Base-by-base conservation (phyloP, 139 green algal genomes). In the Coelastrella sp. region DNA sequence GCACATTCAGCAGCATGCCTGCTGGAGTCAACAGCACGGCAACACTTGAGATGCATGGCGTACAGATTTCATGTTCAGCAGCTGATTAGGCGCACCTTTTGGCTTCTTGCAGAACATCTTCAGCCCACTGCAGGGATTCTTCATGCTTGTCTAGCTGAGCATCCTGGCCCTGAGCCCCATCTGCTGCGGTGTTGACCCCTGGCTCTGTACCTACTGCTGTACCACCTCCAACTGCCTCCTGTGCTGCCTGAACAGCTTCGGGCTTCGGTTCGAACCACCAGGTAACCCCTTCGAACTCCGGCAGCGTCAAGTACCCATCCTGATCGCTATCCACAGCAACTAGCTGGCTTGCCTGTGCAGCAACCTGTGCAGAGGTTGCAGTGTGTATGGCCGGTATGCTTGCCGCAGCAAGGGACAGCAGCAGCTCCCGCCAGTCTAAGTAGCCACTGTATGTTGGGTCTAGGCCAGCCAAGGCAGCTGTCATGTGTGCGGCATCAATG, bases 341-440 rank as follows among this genome's bases (percentile, higher is more conserved):
- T 20, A 92, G 68, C 75, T 54, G 17, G 4, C 19, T 66, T 7
- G 91, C 91, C 32, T 86, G 80, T 23, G 60, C 73, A 57, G 91
- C 91, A 19, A 92, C 22, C 14, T 88, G 66, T 22, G 76, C 76
- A 7, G 78, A 47, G 4, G 73, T 61, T 16, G 75, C 82, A 17
- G 89, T 87, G 65, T 87, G 64, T 47, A 96, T 77, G 5, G 87
- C 77, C 32, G 94, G 94, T 83, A 94, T 93, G 13, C 93, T 81
- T 3, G 91, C 92, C 13, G 86, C 82, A 16, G 93, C 80, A 19
- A 96, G 91, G 7, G 91, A 82, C 20, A 80, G 81, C 84, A 93
- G 85, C 47, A 97, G 17, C 89, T 95, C 85, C 14, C 94, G 90
- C 94, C 95, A 96, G 87, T 97, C 95, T 17, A 94, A 10, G 82